phyloP scores from a whole-genome alignment of 371 early-diverging fungal species.

The Rhizomucor miehei region DNA sequence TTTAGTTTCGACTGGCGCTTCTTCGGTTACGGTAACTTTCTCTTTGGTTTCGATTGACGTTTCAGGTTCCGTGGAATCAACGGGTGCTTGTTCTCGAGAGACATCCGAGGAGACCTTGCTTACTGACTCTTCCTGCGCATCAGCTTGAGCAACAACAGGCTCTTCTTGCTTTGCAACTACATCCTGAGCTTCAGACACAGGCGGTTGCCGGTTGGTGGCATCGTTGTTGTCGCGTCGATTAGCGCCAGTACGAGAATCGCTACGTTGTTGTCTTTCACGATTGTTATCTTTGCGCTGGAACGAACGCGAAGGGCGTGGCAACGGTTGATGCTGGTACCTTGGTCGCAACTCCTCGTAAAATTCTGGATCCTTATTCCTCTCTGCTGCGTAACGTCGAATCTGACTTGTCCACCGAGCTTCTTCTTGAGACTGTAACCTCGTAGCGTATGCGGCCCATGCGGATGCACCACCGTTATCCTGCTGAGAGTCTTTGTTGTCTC shows the following conservation, averaged over 20 bases:
- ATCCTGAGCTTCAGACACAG: background rate
- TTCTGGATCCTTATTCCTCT: slow-evolving; percentile 12
- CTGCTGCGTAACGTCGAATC: slow-evolving; percentile 10
- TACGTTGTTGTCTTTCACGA: background rate
- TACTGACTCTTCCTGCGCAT: too few relatives aligned
- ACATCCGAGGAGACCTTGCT: too few relatives aligned
- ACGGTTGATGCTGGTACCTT: background rate
- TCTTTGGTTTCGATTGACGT: too few relatives aligned
- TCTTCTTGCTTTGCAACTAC: too few relatives aligned
- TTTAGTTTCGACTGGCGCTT: too few relatives aligned
- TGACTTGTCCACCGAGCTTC: slow-evolving; percentile 3
- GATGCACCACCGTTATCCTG: slow-evolving; percentile 2
- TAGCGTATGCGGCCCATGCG: slow-evolving; percentile 11
- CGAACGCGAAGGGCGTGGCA: background rate
- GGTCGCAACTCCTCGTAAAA: slow-evolving; percentile 4
- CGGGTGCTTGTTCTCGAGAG: too few relatives aligned
- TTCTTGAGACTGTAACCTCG: slow-evolving; percentile 6
- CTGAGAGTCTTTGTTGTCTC: slow-evolving; percentile 1
- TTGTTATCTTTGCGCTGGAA: background rate
- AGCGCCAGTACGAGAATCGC: background rate
- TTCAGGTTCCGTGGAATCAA: too few relatives aligned
- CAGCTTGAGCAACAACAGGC: too few relatives aligned
- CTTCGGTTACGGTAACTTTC: too few relatives aligned
- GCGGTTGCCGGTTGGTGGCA: background rate
- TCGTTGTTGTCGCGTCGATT: background rate